These are phyloP conservation scores for Lepidium aucheri DNA, from an alignment of 345 rosid genomes.

Conservation along the genomic window DNA sequence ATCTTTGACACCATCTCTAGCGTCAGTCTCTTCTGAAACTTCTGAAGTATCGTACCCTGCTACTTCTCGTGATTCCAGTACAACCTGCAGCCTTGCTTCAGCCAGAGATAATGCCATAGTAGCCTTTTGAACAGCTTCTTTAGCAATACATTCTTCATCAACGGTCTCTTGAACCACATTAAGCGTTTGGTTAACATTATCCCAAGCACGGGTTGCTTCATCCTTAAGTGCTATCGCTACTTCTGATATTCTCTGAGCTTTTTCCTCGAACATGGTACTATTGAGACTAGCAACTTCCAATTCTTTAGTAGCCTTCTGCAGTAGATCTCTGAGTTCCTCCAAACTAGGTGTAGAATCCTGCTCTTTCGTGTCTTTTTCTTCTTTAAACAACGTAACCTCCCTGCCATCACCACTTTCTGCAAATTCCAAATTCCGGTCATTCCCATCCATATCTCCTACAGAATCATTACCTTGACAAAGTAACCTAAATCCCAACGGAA, in stretches of 20 bases:
- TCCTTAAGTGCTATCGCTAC: conserved; percentile 86
- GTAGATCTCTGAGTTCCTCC: conserved; percentile 55
- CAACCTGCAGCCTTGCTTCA: conserved; percentile 75
- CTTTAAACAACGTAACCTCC: conserved; percentile 23
- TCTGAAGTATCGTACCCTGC: conserved; percentile 26
- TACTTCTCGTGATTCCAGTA: conserved; percentile 46
- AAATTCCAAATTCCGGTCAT: conserved; percentile 45
- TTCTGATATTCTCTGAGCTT: conserved; percentile 83
- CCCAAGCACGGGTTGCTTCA: conserved; percentile 57
- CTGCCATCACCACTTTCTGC: conserved; percentile 33
- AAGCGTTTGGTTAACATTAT: conserved; percentile 50
- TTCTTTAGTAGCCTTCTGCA: conserved; percentile 56
- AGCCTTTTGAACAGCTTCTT: conserved; percentile 77
- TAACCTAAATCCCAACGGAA: conserved; percentile 29
- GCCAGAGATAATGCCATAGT: conserved; percentile 85
- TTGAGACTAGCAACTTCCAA: conserved; percentile 73
- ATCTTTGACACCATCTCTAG: conserved; percentile 21
- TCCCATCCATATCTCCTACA: conserved; percentile 48
- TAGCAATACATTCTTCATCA: conserved; percentile 56
- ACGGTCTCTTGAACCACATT: conserved; percentile 53
- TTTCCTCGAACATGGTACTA: conserved; percentile 77
- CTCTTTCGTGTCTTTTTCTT: conserved; percentile 32
- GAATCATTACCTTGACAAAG: conserved; percentile 64
- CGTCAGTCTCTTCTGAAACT: conserved; percentile 30
- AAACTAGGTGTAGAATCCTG: conserved; percentile 28